Evolutionary conservation across 1,284 basidiomycete genomes (phyloP).

Genomic region (Cryptococcus deneoformans): DNA sequence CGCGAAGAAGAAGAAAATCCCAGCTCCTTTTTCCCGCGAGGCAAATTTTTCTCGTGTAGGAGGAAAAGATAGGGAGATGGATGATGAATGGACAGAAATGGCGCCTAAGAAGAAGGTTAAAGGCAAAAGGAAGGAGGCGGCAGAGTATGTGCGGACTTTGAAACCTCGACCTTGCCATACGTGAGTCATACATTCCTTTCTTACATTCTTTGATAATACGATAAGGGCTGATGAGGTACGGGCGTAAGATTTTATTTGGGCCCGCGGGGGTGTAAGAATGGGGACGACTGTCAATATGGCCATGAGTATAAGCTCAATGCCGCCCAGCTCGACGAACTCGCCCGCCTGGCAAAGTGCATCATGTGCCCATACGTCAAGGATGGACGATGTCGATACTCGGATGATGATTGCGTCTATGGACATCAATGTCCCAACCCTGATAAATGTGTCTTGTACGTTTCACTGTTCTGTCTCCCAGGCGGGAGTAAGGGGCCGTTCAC

Average conservation of each 20-base stretch:
- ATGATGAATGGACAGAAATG: background rate
- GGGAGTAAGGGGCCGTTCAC: background rate
- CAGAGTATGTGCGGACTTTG: conserved; percentile 19
- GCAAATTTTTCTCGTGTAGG: background rate
- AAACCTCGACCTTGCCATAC: conserved; percentile 34
- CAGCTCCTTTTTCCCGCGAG: no score
- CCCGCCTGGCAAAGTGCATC: conserved; percentile 38
- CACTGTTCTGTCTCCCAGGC: no score
- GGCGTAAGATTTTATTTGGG: background rate
- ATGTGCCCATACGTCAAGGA: conserved; percentile 35
- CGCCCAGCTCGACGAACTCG: conserved; percentile 33
- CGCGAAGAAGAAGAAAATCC: no score
- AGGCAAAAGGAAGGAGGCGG: conserved; percentile 12
- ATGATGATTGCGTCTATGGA: conserved; percentile 42
- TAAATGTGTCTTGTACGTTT: conserved; percentile 31
- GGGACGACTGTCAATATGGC: conserved; percentile 36
- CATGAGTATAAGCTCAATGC: conserved; percentile 40
- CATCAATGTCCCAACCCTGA: conserved; percentile 35
- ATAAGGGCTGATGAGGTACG: background rate
- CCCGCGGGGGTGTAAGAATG: conserved; percentile 27
- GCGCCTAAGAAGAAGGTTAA: conserved; percentile 10
- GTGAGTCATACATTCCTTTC: conserved; percentile 12
- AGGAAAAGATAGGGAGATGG: background rate
- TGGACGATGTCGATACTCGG: conserved; percentile 36
- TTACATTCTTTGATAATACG: background rate